These are phyloP conservation scores for Pseudogymnoascus verrucosus DNA, from an alignment of 2,329 filamentous ascomycete species.

Conservation along the genomic window DNA sequence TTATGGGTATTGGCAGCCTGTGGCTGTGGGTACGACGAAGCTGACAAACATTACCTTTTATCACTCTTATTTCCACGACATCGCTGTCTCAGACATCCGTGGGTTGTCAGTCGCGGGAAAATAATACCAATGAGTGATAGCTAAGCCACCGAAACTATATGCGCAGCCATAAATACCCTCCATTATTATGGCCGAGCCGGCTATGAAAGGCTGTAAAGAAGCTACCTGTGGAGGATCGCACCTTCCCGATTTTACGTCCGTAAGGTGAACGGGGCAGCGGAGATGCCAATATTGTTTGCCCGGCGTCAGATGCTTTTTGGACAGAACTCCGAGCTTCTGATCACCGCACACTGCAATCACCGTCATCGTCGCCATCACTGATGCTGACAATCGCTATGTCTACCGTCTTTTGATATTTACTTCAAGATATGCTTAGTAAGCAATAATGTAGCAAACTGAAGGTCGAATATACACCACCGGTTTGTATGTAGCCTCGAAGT, in stretches of 20 bases:
- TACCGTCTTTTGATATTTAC: neutral
- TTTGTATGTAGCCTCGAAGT: neutral
- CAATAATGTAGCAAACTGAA: no score
- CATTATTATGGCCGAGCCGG: neutral
- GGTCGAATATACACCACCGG: neutral
- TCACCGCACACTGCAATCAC: neutral
- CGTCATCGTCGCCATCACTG: neutral
- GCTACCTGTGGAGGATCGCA: neutral
- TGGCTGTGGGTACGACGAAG: neutral
- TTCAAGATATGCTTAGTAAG: neutral
- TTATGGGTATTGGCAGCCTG: neutral
- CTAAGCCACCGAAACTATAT: neutral
- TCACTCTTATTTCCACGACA: conserved; percentile 1
- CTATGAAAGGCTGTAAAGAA: neutral
- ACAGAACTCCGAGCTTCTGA: neutral
- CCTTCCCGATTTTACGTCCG: neutral
- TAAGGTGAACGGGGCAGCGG: neutral
- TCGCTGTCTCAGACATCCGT: neutral
- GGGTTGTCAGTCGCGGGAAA: neutral
- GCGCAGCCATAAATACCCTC: neutral
- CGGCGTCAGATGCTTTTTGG: neutral
- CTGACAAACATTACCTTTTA: neutral
- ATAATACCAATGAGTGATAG: neutral
- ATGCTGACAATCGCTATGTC: neutral
- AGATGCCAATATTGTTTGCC: neutral